Evolutionary conservation across 352 stramenopile genomes (phyloP).

Genomic region (Globisporangium orthogonon): DNA sequence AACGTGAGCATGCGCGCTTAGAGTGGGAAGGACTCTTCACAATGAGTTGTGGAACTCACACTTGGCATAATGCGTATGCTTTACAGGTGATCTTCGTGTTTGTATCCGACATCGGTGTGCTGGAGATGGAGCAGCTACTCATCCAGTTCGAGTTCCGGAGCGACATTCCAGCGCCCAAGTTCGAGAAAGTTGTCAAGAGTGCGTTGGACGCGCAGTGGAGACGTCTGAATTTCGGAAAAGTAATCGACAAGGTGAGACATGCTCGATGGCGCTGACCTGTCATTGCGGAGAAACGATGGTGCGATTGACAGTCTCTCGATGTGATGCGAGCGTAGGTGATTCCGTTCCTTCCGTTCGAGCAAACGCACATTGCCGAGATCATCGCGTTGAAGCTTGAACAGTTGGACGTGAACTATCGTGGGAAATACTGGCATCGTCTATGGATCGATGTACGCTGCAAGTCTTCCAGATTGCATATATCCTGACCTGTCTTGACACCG

Average conservation of each 20-base stretch:
- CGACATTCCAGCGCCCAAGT: constrained; percentile 46
- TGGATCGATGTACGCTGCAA: constrained; percentile 51
- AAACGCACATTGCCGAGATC: constrained; percentile 70
- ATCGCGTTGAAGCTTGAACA: constrained; percentile 76
- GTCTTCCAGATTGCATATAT: neutral
- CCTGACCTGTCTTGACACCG: neutral
- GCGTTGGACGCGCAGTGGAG: constrained; percentile 83
- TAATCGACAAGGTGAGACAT: constrained; percentile 66
- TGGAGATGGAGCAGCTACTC: constrained; percentile 80
- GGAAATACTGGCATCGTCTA: constrained; percentile 68
- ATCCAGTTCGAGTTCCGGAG: constrained; percentile 72
- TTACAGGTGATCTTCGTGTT: constrained; percentile 84
- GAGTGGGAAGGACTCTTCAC: too few species aligned
- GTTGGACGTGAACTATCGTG: constrained; percentile 67
- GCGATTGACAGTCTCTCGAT: neutral
- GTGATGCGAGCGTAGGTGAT: constrained; percentile 42
- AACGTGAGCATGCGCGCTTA: constrained; percentile 30
- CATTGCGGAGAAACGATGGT: neutral
- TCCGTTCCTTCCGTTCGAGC: constrained; percentile 86
- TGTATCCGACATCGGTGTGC: constrained; percentile 84
- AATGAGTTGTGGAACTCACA: too few species aligned
- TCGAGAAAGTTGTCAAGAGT: constrained; percentile 74
- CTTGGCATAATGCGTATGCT: neutral
- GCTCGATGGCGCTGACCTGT: neutral
- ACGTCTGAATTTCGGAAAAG: constrained; percentile 86